Percentiles rank a stretch among this genome's conserved stretches.
Conservation (phyloP, 768 basidiomycete species). For the Serendipita sp. region DNA sequence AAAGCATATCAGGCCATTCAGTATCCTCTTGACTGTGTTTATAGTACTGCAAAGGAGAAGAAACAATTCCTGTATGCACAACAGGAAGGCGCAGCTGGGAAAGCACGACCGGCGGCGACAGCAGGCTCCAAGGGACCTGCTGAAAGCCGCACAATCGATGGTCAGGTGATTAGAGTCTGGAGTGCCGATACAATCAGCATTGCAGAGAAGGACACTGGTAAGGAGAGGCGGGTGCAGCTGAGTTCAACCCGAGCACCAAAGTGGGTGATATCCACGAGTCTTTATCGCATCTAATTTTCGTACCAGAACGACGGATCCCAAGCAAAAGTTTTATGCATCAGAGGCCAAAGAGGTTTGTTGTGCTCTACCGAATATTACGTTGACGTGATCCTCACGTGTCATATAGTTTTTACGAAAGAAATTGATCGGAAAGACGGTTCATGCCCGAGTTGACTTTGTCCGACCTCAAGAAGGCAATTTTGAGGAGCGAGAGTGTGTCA, state of each 20-base stretch:
- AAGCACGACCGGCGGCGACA: slow-evolving; percentile 29
- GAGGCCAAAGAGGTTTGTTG: slow-evolving; percentile 59
- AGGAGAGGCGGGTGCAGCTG: slow-evolving; percentile 71
- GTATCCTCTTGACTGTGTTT: background rate
- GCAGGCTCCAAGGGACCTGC: slow-evolving; percentile 23
- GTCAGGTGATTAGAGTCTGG: slow-evolving; percentile 75
- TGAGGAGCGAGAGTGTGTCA: slow-evolving; percentile 85
- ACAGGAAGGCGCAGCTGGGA: slow-evolving; percentile 24
- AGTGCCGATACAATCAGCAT: slow-evolving; percentile 82
- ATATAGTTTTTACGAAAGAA: slow-evolving; percentile 64
- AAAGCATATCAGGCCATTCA: background rate
- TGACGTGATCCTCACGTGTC: background rate
- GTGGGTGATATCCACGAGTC: slow-evolving; percentile 25
- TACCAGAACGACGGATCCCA: slow-evolving; percentile 62
- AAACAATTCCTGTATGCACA: slow-evolving; percentile 50
- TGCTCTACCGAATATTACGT: background rate
- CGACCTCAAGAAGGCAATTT: slow-evolving; percentile 86
- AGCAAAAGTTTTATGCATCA: slow-evolving; percentile 72
- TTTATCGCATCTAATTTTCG: slow-evolving; percentile 7
- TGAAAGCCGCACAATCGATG: slow-evolving; percentile 49
- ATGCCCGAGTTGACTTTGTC: slow-evolving; percentile 74
- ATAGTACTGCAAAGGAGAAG: slow-evolving; percentile 49
- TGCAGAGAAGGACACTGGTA: slow-evolving; percentile 46
- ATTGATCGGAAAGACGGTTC: slow-evolving; percentile 78
- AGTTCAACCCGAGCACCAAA: slow-evolving; percentile 79